Conservation (phyloP, 805 yeast genomes). For the Sugiyamaella americana region DNA sequence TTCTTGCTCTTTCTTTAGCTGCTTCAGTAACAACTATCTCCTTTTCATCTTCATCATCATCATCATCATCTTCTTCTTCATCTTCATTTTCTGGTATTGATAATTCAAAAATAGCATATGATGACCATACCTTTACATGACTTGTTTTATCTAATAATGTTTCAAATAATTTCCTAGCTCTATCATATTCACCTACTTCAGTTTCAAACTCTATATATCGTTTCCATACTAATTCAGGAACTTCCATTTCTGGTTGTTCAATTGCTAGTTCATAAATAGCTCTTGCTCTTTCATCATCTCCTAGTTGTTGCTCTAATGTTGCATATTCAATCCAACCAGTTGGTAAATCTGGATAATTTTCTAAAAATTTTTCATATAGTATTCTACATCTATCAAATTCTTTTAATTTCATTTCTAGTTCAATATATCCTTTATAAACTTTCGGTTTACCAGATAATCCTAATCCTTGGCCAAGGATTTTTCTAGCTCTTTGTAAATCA, state of each 20-base stretch:
- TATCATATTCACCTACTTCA: constrained; percentile 51
- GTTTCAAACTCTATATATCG: constrained; percentile 53
- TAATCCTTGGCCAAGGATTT: constrained; percentile 62
- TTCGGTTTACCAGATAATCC: constrained; percentile 53
- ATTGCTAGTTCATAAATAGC: constrained; percentile 54
- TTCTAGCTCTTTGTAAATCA: constrained; percentile 49
- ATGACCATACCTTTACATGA: constrained; percentile 48
- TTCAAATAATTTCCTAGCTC: constrained; percentile 49
- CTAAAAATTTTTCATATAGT: constrained; percentile 63
- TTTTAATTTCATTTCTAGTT: constrained; percentile 57
- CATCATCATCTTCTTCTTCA: constrained; percentile 18
- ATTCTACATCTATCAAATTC: constrained; percentile 77
- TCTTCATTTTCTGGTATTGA: constrained; percentile 47
- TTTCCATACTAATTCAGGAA: constrained; percentile 31
- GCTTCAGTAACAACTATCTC: constrained; percentile 46
- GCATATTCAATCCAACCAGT: constrained; percentile 60
- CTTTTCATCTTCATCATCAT: constrained; percentile 39
- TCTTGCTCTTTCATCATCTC: constrained; percentile 63
- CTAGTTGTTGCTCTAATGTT: constrained; percentile 57
- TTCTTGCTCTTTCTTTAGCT: constrained; percentile 48
- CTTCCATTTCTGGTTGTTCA: constrained; percentile 26
- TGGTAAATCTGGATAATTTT: constrained; percentile 37
- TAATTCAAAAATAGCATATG: constrained; percentile 66
- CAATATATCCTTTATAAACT: constrained; percentile 58
- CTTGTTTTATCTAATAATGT: constrained; percentile 33